Conservation (phyloP, 495 filamentous ascomycete genomes). For the Penicillium psychrofluorescens region DNA sequence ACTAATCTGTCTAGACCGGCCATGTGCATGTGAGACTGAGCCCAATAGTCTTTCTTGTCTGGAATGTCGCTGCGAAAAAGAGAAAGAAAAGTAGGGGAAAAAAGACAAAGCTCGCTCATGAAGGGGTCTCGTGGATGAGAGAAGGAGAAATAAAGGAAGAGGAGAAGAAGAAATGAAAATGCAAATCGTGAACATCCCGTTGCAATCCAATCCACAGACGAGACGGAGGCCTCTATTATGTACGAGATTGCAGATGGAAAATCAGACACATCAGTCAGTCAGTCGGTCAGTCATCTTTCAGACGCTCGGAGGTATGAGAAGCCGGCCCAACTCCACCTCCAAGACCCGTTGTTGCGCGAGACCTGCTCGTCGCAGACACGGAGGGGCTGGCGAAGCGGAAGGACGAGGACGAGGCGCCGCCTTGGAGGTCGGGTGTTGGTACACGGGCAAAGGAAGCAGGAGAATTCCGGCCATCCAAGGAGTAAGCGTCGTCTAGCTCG, state of each 20-base stretch:
- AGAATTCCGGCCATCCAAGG: constrained; percentile 18
- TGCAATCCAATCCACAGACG: constrained; percentile 4
- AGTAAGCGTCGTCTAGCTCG: constrained; percentile 63
- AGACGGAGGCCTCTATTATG: constrained; percentile 17
- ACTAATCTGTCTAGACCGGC: too few species aligned
- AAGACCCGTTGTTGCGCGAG: constrained; percentile 18
- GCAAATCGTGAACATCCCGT: not conserved
- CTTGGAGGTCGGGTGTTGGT: constrained; percentile 14
- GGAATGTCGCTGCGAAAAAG: not conserved
- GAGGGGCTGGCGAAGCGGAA: constrained; percentile 21
- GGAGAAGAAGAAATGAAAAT: constrained; percentile 1
- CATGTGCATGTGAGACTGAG: not conserved
- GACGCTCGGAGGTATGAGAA: constrained; percentile 1
- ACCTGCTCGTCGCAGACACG: constrained; percentile 31
- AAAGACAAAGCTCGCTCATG: constrained; percentile 16
- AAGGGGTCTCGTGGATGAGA: not conserved
- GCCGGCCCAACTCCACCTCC: constrained; percentile 6
- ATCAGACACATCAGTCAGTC: constrained; percentile 22
- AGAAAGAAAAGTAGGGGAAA: constrained; percentile 1
- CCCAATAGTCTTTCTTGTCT: not conserved
- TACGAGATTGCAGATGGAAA: constrained; percentile 11
- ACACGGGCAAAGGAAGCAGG: constrained; percentile 13
- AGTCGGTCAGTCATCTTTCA: constrained; percentile 17
- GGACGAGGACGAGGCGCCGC: constrained; percentile 14
- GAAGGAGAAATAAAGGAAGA: constrained; percentile 1